These are phyloP conservation scores for Boletus sp. DNA, from an alignment of 768 basidiomycete species.

Conservation along the genomic window DNA sequence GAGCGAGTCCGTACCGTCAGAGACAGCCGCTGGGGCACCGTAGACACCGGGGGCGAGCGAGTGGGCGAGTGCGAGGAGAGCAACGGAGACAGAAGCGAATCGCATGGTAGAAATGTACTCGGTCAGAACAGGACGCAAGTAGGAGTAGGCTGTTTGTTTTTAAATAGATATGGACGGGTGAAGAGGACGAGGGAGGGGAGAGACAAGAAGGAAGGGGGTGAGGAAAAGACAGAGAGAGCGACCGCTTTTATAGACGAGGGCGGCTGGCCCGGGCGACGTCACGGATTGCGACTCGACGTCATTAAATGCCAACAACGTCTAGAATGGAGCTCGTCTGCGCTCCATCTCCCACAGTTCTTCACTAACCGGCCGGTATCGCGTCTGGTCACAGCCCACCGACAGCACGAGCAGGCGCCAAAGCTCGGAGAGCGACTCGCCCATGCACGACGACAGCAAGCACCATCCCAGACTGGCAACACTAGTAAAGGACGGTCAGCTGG, in stretches of 20 bases:
- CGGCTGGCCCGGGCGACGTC: conserved; percentile 10
- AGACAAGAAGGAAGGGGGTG: conserved; percentile 12
- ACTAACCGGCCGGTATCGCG: conserved; percentile 38
- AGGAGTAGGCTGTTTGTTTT: conserved; percentile 18
- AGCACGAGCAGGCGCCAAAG: conserved; percentile 40
- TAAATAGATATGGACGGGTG: conserved; percentile 6
- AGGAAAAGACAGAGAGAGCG: neutral
- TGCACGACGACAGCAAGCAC: conserved; percentile 67
- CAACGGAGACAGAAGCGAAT: conserved; percentile 16
- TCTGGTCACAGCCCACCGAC: conserved; percentile 2
- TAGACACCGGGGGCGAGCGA: conserved; percentile 13
- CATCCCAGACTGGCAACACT: conserved; percentile 54
- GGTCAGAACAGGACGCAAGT: conserved; percentile 19
- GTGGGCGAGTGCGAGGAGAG: conserved; percentile 18
- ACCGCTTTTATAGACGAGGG: conserved; percentile 19
- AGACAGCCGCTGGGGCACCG: conserved; percentile 12
- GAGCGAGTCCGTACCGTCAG: conserved; percentile 2
- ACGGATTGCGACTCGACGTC: conserved; percentile 8
- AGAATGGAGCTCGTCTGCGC: conserved; percentile 31
- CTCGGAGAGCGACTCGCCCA: conserved; percentile 48
- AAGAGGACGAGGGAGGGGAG: conserved; percentile 1
- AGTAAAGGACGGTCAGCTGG: conserved; percentile 1
- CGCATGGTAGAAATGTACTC: conserved; percentile 28
- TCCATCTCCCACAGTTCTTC: conserved; percentile 65
- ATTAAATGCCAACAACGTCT: conserved; percentile 14